phyloP scores from a whole-genome alignment of 2,329 filamentous ascomycete genomes.

The Colletotrichum brevisporum region DNA sequence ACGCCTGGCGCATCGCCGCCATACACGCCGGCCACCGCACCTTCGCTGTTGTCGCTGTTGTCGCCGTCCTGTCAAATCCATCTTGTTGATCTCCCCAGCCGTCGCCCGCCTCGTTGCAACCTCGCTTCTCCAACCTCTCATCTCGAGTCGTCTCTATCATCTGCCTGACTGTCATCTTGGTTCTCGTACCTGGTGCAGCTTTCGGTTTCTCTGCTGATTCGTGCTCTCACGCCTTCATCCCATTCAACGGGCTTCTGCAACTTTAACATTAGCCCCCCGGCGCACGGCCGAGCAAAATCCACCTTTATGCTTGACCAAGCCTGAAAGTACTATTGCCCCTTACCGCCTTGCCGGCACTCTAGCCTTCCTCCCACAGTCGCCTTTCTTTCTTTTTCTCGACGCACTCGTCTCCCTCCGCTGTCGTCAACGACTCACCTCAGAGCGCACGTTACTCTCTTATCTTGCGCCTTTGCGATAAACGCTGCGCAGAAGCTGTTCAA shows the following conservation, averaged over 20 bases:
- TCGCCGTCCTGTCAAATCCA: background rate
- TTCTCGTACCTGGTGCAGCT: background rate
- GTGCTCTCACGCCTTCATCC: background rate
- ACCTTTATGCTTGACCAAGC: conserved; percentile 8
- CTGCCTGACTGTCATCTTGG: background rate
- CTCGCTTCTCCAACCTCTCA: background rate
- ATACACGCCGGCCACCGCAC: background rate
- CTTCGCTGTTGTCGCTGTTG: background rate
- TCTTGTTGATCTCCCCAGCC: conserved; percentile 4
- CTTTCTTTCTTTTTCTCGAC: background rate
- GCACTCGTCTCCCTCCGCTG: background rate
- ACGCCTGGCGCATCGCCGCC: background rate
- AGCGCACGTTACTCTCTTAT: background rate
- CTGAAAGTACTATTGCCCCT: conserved; percentile 4
- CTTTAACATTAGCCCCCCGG: conserved; percentile 20
- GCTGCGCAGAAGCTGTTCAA: background rate
- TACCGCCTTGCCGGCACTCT: background rate
- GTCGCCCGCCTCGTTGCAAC: conserved; percentile 3
- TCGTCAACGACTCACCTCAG: background rate
- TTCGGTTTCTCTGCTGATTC: background rate
- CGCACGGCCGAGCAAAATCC: conserved; percentile 15
- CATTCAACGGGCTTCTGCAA: conserved; percentile 15
- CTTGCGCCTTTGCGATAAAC: background rate
- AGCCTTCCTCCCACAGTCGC: background rate
- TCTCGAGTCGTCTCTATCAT: background rate